Base-by-base conservation (phyloP, 2,329 filamentous ascomycete species). In the Cercospora zeae-maydis region DNA sequence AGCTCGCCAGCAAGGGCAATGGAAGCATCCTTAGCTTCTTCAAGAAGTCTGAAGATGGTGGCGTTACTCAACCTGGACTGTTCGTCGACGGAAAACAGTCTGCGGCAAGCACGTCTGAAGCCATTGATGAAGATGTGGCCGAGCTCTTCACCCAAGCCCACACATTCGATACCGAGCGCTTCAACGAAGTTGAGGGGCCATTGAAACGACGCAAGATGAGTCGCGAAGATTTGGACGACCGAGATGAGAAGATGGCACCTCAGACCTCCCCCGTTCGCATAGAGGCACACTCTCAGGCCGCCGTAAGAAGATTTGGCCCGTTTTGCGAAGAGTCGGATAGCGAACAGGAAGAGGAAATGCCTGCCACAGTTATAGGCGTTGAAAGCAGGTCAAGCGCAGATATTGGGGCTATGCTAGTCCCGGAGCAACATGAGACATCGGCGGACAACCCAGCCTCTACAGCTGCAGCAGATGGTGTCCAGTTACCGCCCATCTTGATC, bases 271-370 rank as follows among this genome's bases (percentile, higher is more conserved):
- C 31, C 37, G 16, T 16, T 19, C 24, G 39, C 21, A 24, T 5
- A 24, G 21, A 37, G 19, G 3, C 7, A 34, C 34, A 51, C 14
- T n/a, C 13, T 4, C 9, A 47, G 45, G 31, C 33, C 11, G 16
- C n/a, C n/a, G 8, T 10, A 13, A 34, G 30, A 37, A 53, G 34
- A 24, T 63, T 75, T 61, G 86, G 85, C 0, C 88, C 88, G 0
- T 93, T 93, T 69, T 72, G 92, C 42, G 84, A 89, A 62, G 88
- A 92, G 64, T 91, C 89, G 1, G 85, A 87, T 59, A 85, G 81
- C 42, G 85, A 88, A 58, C 78, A 83, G 5, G 73, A 75, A 7
- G 72, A 72, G 13, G 72, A 72, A 21, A 70, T 70, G 30, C 67
- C 67, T 9, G 63, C 66, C 53, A 67, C 67, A 33, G 54, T 72